Evolutionary conservation across 352 stramenopile species (phyloP), one percentile per base, ranked within the genome.

Genomic region (Phytophthora sp.): DNA sequence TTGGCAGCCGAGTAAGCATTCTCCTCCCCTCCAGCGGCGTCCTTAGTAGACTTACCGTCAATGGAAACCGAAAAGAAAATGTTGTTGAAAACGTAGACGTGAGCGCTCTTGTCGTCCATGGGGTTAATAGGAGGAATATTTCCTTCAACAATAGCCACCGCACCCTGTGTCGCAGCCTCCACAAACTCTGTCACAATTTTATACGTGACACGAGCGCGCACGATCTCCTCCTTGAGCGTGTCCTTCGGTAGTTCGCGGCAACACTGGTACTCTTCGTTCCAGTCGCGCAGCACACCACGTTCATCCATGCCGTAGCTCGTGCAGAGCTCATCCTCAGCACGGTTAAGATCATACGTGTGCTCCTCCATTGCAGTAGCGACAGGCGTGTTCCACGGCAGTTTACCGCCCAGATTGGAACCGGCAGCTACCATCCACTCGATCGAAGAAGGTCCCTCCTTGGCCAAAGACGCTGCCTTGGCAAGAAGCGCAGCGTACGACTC

Each of bases 11-110:
- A 95, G 60, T 93, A 95, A 27, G 87, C 84, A 12, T 88, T 89
- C 30, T 96, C 89, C 54, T 95, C 89, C 11, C 71, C 71, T 41
- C 73, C 74, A 33, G 71, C 75, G 11, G 80, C 71, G 52, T 96
- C 85, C 75, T 93, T 94, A 1, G 69, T 74, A 13, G 66, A 59
- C 0, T 71, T 89, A 21, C 89, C 86, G 57, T 98, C 91, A 20
- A 97, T 77, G 7, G 92, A 96, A 20, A 96, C 77, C 24, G 93
- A 98, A 69, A 99, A 98, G 77, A 99, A 99, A 59, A 98, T 98
- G 71, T 98, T 98, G 80, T 99, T 99, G 79, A 98, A 98, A 46
- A 99, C 87, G 71, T 98, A 99, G 29, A 99, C 95, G 68, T 98
- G 94, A 23, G 94, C 88, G 30, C 85, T 94, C 16, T 80, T 74